Base-by-base conservation (phyloP, 139 green algal genomes). In the Picochlorum sp. region DNA sequence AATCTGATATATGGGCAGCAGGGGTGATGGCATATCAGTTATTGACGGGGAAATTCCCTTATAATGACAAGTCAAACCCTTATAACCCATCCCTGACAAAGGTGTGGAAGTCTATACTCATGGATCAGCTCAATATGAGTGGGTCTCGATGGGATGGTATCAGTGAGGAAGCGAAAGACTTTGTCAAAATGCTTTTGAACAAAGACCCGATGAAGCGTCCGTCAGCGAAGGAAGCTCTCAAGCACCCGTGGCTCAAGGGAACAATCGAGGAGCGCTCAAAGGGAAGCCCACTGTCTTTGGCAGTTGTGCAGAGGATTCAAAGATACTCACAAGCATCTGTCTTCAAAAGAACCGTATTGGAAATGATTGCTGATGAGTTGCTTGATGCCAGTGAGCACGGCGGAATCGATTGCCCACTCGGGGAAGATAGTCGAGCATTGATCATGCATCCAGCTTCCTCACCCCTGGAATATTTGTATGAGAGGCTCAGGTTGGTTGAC, bases 1-100 rank as follows among this genome's bases (percentile, higher is more conserved):
- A 74, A 18, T 83, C 77, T 3, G 90, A 96, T 44, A 72, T 95
- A 24, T 96, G 88, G 88, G 81, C 85, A 9, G 90, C 88, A 5
- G 90, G 90, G 3, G 79, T 96, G 11, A 95, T 95, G 88, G 74
- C 82, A 0, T 84, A 90, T 77, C 90, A 96, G 76, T 83, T 96
- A 65, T 79, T 96, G 31, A 83, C 65, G n/a, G 65, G 65, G 3
- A 57, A 59, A 41, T 80, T 96, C 63, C 89, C 89, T 15, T 96
- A 94, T 73, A 82, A 96, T 71, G 89, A 96, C 74, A 79, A 68
- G 44, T 65, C 74, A 44, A 86, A 86, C 72, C 74, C 74, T 0
- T 23, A 74, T 16, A 69, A 68, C n/a, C 89, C 88, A 15, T 76
- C 83, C 1, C 73, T 96, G 54, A 88, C 85, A 41, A 65, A 79